A percentile compares a stretch with the other conserved stretches of the same genome.
phyloP scores from a whole-genome alignment of 1,284 basidiomycete species.

The Stygiomarasmius scandens region DNA sequence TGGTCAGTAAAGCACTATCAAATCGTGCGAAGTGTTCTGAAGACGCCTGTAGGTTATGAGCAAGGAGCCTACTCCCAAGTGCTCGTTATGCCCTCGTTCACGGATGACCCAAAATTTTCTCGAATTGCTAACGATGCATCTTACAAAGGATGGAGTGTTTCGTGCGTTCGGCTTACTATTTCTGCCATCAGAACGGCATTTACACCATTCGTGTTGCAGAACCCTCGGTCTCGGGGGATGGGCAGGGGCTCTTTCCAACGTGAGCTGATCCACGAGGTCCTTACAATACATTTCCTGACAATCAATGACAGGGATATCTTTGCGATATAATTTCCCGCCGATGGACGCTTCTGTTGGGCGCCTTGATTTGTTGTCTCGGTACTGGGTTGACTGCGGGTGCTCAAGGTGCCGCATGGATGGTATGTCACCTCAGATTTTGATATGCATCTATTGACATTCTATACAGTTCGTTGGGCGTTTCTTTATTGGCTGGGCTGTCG shows the following conservation, averaged over 20 bases:
- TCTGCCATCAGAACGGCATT: background rate
- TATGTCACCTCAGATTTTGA: background rate
- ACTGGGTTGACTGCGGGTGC: slow-evolving; percentile 26
- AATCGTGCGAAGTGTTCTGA: background rate
- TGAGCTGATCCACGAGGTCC: background rate
- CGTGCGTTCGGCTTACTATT: slow-evolving; percentile 11
- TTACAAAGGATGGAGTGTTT: slow-evolving; percentile 30
- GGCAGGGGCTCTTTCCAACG: slow-evolving; percentile 26
- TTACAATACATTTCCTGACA: background rate
- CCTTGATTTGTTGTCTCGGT: slow-evolving; percentile 25
- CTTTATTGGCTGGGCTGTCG: slow-evolving; percentile 29
- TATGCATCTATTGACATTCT: background rate
- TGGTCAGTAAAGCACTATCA: slow-evolving; percentile 9
- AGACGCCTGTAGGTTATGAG: slow-evolving; percentile 22
- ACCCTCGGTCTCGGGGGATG: slow-evolving; percentile 27
- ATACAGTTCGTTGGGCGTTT: slow-evolving; percentile 27
- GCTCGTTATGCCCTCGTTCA: slow-evolving; percentile 28
- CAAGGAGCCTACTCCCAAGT: slow-evolving; percentile 29
- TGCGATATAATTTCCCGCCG: slow-evolving; percentile 27
- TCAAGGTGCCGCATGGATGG: slow-evolving; percentile 24
- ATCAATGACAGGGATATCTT: slow-evolving; percentile 21
- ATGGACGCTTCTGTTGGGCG: slow-evolving; percentile 25
- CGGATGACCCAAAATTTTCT: slow-evolving; percentile 22
- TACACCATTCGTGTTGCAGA: slow-evolving; percentile 7
- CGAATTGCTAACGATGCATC: slow-evolving; percentile 27